Percentiles rank a stretch among this genome's conserved stretches.
phyloP scores from a whole-genome alignment of 1,139 yeast genomes.

The Taiozyma sp. region DNA sequence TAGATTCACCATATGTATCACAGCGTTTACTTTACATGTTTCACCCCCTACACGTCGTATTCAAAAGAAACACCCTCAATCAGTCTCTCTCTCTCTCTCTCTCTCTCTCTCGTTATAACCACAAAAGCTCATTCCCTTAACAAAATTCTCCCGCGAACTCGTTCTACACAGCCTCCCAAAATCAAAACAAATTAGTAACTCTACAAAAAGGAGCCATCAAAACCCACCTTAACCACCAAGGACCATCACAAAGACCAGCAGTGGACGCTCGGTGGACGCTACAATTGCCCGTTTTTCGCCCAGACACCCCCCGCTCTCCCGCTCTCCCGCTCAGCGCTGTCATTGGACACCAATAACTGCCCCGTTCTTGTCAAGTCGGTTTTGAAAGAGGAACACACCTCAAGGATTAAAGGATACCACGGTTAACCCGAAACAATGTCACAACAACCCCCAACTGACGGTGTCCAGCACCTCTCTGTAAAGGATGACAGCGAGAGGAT shows the following conservation, averaged over 20 bases:
- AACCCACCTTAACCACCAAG: background rate
- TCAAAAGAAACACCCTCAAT: too few relatives aligned
- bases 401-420: background rate
- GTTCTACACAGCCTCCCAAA: background rate
- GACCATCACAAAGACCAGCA: background rate
- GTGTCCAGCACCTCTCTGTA: background rate
- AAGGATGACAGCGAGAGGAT: background rate
- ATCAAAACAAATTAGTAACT: background rate
- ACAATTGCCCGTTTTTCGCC: background rate
- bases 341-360: background rate
- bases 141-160: background rate
- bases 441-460: slow-evolving; percentile 5
- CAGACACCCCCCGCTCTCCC: too few relatives aligned
- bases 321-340: background rate
- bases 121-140: too few relatives aligned
- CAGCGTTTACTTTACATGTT: too few relatives aligned
- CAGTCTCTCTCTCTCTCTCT: too few relatives aligned
- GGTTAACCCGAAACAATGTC: background rate
- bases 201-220: background rate
- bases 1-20: too few relatives aligned
- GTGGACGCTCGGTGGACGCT: background rate
- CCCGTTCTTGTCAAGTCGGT: background rate
- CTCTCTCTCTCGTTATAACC: too few relatives aligned
- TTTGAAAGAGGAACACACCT: background rate
- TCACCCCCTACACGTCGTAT: too few relatives aligned